Evolutionary conservation across 2,329 filamentous ascomycete species (phyloP), one percentile per base, ranked within the genome.

Genomic region (Phialophora expanda): DNA sequence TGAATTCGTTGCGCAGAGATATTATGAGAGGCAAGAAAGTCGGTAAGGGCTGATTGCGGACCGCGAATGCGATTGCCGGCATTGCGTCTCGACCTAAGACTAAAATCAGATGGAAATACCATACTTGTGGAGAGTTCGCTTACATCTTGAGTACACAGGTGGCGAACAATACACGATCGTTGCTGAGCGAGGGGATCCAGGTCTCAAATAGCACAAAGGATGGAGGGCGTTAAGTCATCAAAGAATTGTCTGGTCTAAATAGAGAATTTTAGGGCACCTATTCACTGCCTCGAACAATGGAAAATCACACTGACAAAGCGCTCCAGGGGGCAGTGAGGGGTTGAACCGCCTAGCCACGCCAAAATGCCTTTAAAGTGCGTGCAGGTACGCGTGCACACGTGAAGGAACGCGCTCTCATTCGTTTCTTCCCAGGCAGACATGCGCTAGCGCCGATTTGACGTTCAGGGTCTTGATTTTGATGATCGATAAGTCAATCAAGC

Each of bases 11-110:
- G 81, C 2, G 87, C 87, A 8, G 87, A 89, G 72, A 89, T 89
- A 72, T 89, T 88, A 77, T 89, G 87, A 17, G 87, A 85, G 80
- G 87, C 87, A 61, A 90, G 78, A 72, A 89, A 90, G 73, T 90
- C 87, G 6, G 88, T 90, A 73, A 90, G 78, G 12, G 88, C 88
- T 65, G 87, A 89, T 70, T 87, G 87, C 77, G 87, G 87, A 2
- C 84, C 84, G 57, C 84, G 82, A 72, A 86, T 85, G 67, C 80
- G 78, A 71, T 84, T 83, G 56, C 66, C 66, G 7, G 72, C 66
- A 48, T 60, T 65, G 34, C 50, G 58, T 22, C 58, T 66, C 24
- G 53, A 55, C 53, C 53, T 55, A 12, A 22, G 8, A 55, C 7
- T 4, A 34, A 30, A 30, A 17, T 64, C 30, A 57, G 32, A 38